A percentile compares a stretch with the other conserved stretches of the same genome.
Evolutionary conservation across 148 eudicot species (phyloP).

Genomic region (Rhododendron ferrugineum): DNA sequence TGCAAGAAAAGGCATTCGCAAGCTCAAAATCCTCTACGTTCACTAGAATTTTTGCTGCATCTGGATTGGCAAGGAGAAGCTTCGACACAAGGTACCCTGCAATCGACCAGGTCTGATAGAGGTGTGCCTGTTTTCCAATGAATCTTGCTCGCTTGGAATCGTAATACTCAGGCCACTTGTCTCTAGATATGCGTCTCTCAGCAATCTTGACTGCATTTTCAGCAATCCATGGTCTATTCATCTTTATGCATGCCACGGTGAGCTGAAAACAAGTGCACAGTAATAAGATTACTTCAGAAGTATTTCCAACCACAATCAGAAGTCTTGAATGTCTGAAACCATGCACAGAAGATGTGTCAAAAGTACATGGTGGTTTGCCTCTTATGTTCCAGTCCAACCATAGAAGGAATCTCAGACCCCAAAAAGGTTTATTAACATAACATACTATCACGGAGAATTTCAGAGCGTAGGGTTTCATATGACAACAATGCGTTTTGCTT

Average conservation of each 20-base stretch:
- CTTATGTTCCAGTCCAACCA: neutral
- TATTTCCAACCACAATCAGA: neutral
- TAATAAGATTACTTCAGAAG: neutral
- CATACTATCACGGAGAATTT: neutral
- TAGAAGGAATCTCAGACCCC: neutral
- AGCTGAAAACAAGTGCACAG: conserved; percentile 35
- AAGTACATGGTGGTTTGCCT: neutral
- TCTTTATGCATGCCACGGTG: conserved; percentile 76
- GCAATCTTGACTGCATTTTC: conserved; percentile 56
- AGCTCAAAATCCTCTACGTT: conserved; percentile 63
- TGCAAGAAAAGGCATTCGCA: conserved; percentile 51
- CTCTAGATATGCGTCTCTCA: conserved; percentile 51
- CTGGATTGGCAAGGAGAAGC: conserved; percentile 52
- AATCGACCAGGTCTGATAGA: conserved; percentile 77
- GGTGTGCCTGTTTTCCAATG: conserved; percentile 63
- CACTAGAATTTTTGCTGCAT: conserved; percentile 44
- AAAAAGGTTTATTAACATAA: neutral
- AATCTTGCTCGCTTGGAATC: conserved; percentile 64
- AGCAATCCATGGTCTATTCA: conserved; percentile 67
- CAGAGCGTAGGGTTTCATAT: neutral
- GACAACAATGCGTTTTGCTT: neutral
- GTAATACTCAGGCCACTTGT: conserved; percentile 87
- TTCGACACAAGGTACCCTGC: conserved; percentile 77
- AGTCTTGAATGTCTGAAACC: neutral
- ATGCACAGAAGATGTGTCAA: neutral